phyloP scores from a whole-genome alignment of 1,139 yeast species.

The Yamadazyma diddensiae region DNA sequence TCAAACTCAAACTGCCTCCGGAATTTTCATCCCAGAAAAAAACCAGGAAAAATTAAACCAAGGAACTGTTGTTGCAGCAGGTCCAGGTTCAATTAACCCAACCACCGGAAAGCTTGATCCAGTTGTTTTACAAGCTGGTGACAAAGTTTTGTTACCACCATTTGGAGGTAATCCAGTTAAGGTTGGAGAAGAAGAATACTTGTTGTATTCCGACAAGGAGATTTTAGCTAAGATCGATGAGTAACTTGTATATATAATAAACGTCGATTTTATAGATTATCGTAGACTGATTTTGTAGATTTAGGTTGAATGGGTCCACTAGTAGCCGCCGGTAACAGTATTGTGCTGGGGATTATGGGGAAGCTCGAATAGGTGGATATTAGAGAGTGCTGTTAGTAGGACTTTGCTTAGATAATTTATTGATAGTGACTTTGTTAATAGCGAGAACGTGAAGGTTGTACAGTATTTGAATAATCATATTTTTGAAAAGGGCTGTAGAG shows the following conservation, averaged over 20 bases:
- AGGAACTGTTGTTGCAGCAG: conserved; percentile 77
- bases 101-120: conserved; percentile 64
- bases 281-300: no score
- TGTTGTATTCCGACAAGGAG: conserved; percentile 85
- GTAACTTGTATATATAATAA: conserved; percentile 13
- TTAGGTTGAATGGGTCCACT: no score
- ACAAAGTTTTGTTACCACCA: conserved; percentile 88
- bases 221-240: conserved; percentile 81
- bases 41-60: conserved; percentile 90
- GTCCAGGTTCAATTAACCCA: conserved; percentile 74
- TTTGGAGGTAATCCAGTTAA: conserved; percentile 86
- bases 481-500: no score
- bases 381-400: no score
- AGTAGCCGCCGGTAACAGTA: no score
- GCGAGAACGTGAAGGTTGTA: no score
- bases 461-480: no score
- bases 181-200: conserved; percentile 78
- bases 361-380: no score
- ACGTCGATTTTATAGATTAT: no score
- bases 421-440: no score
- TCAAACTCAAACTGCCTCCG: conserved; percentile 88
- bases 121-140: conserved; percentile 81
- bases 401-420: no score
- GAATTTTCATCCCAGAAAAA: conserved; percentile 94
- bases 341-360: no score